Percentiles rank a stretch among this genome's conserved stretches.
Conservation (phyloP, 441 rosid genomes). For the Eutrema salsugineum region DNA sequence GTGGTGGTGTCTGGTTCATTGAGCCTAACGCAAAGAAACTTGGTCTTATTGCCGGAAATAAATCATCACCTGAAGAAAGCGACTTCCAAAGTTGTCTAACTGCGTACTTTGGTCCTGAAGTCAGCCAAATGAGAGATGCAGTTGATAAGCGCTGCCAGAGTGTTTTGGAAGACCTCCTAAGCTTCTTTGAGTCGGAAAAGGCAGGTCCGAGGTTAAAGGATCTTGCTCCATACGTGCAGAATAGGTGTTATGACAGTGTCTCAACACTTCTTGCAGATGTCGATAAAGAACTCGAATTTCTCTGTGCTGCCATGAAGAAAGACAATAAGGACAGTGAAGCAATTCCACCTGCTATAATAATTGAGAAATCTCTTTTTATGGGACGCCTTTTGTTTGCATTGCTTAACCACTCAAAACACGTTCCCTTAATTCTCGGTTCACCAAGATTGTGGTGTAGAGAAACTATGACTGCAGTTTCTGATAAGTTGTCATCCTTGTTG, state of each 20-base stretch:
- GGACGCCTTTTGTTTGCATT: constrained; percentile 94
- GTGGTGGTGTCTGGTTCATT: constrained; percentile 96
- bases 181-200: constrained; percentile 94
- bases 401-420: constrained; percentile 75
- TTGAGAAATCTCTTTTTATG: constrained; percentile 87
- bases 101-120: constrained; percentile 93
- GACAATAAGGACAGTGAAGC: constrained; percentile 37
- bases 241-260: constrained; percentile 73
- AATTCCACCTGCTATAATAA: constrained; percentile 52
- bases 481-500: constrained; percentile 62
- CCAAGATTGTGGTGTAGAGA: constrained; percentile 94
- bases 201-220: constrained; percentile 78
- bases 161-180: constrained; percentile 79
- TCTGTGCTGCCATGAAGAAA: constrained; percentile 49
- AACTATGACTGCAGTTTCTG: constrained; percentile 53
- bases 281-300: constrained; percentile 61
- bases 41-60: constrained; percentile 41
- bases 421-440: constrained; percentile 86
- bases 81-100: constrained; percentile 75
- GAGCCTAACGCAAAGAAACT: constrained; percentile 67
- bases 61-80: constrained; percentile 55
- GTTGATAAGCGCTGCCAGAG: constrained; percentile 71
- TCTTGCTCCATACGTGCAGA: constrained; percentile 80
- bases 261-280: constrained; percentile 64
- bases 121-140: constrained; percentile 77